phyloP scores from a whole-genome alignment of 768 basidiomycete species.

The Suillus tomentosus region DNA sequence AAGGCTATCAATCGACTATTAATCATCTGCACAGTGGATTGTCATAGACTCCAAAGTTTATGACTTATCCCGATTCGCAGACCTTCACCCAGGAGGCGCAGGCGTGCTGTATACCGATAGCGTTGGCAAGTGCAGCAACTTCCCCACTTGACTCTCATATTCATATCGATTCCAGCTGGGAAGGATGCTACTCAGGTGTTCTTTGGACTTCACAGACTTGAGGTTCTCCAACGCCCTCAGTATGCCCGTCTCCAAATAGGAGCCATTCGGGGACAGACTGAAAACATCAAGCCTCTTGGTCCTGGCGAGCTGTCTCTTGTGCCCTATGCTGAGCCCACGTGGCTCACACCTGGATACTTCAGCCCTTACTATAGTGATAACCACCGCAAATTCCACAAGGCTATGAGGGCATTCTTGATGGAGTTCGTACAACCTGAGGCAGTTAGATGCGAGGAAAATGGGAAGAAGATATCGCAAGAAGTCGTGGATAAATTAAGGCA shows the following conservation, averaged over 20 bases:
- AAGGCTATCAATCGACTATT: not conserved
- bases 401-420: slow-evolving; percentile 74
- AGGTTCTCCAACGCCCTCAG: slow-evolving; percentile 74
- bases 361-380: slow-evolving; percentile 78
- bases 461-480: slow-evolving; percentile 82
- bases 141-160: not conserved
- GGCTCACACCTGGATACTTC: slow-evolving; percentile 68
- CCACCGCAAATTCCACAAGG: slow-evolving; percentile 75
- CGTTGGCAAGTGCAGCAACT: slow-evolving; percentile 52
- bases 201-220: slow-evolving; percentile 83
- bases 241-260: slow-evolving; percentile 73
- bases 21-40: slow-evolving; percentile 60
- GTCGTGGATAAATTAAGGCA: slow-evolving; percentile 85
- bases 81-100: slow-evolving; percentile 83
- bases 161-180: slow-evolving; percentile 47
- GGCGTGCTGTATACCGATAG: slow-evolving; percentile 67
- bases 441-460: slow-evolving; percentile 76
- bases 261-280: slow-evolving; percentile 56
- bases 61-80: slow-evolving; percentile 77
- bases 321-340: slow-evolving; percentile 86
- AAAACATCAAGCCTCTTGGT: slow-evolving; percentile 51
- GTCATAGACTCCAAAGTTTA: slow-evolving; percentile 82
- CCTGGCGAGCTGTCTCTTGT: slow-evolving; percentile 72
- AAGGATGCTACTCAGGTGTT: slow-evolving; percentile 79
- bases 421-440: slow-evolving; percentile 79